These are phyloP conservation scores for Alternaria atra DNA, from an alignment of 2,329 filamentous ascomycete genomes.

Conservation along the genomic window DNA sequence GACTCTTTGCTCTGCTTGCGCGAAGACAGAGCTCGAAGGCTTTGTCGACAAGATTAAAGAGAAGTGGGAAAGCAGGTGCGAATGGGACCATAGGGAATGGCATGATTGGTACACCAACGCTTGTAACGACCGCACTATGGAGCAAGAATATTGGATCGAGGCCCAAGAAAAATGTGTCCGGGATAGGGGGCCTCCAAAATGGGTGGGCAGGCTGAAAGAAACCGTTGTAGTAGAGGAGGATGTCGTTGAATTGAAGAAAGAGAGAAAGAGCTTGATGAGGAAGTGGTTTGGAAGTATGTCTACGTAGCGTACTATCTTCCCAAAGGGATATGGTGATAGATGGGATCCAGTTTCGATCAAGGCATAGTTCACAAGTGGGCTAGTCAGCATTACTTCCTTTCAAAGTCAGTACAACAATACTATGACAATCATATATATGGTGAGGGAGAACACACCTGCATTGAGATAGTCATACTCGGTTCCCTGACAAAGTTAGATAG, in stretches of 20 bases:
- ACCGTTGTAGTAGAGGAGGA: conserved; percentile 13
- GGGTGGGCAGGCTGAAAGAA: conserved; percentile 7
- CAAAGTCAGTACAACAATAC: background rate
- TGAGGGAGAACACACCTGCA: background rate
- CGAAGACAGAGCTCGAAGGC: conserved; percentile 34
- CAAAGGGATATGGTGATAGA: background rate
- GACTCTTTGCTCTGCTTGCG: conserved; percentile 40
- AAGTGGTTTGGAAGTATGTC: conserved; percentile 29
- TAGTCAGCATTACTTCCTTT: background rate
- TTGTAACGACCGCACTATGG: conserved; percentile 28
- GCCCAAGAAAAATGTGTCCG: conserved; percentile 41
- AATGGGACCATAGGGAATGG: conserved; percentile 37
- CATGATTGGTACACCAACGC: conserved; percentile 34
- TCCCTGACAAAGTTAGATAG: background rate
- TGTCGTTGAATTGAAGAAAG: conserved; percentile 8
- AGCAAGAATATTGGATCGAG: conserved; percentile 39
- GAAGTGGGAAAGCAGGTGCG: conserved; percentile 34
- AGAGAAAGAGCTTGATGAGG: conserved; percentile 26
- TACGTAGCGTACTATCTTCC: background rate
- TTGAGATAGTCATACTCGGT: too few relatives aligned
- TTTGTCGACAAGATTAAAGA: conserved; percentile 28
- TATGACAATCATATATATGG: background rate
- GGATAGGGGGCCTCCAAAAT: conserved; percentile 23
- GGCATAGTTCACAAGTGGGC: background rate
- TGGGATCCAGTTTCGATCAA: background rate